Percentiles rank a stretch among this genome's conserved stretches.
These are phyloP conservation scores for Calonectria pteridis DNA, from an alignment of 2,329 filamentous ascomycete species.

Conservation along the genomic window DNA sequence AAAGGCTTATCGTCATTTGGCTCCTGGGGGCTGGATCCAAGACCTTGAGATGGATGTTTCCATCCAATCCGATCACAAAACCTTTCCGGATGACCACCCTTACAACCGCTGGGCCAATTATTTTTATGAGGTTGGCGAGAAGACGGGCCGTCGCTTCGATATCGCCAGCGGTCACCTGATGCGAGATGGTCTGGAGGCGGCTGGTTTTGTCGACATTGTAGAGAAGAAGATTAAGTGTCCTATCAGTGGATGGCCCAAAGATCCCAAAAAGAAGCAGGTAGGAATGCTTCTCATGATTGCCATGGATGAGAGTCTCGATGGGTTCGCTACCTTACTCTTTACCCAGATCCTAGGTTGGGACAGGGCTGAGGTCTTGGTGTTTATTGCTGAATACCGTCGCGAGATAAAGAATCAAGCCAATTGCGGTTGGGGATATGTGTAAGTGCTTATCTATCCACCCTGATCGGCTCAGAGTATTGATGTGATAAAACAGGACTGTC, in stretches of 20 bases:
- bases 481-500: constrained; percentile 25
- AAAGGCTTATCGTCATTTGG: constrained; percentile 63
- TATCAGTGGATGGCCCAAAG: constrained; percentile 57
- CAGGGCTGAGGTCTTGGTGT: constrained; percentile 40
- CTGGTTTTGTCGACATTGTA: constrained; percentile 52
- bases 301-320: constrained; percentile 47
- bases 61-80: constrained; percentile 31
- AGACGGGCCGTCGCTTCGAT: constrained; percentile 44
- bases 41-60: constrained; percentile 44
- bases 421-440: constrained; percentile 32
- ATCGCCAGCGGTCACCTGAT: constrained; percentile 34
- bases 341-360: constrained; percentile 47
- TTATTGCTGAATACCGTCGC: constrained; percentile 39
- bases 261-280: constrained; percentile 56
- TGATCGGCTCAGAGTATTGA: neutral
- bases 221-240: constrained; percentile 54
- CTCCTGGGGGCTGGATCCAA: constrained; percentile 52
- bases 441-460: neutral
- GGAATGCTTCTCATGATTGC: constrained; percentile 49
- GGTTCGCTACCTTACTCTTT: constrained; percentile 44
- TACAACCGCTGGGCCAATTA: constrained; percentile 46
- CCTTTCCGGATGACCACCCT: constrained; percentile 33
- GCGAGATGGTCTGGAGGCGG: constrained; percentile 37
- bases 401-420: constrained; percentile 30
- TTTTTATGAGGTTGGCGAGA: constrained; percentile 45